These are phyloP conservation scores for Trichocladium uniseriatum DNA, from an alignment of 495 filamentous ascomycete species.

Conservation along the genomic window DNA sequence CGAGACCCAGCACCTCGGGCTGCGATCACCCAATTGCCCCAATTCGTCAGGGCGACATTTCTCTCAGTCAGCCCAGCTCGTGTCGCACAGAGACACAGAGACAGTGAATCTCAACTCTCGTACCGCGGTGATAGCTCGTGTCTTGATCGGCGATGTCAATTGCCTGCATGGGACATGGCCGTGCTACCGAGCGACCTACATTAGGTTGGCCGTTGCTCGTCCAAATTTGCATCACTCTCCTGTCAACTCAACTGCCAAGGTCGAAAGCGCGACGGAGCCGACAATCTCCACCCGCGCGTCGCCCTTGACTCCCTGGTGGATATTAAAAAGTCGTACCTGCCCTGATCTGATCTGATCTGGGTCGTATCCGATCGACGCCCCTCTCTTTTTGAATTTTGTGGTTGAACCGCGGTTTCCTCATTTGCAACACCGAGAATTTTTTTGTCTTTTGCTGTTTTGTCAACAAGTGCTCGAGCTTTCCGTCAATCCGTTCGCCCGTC, in stretches of 20 bases:
- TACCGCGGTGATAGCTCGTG: background rate
- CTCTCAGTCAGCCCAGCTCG: background rate
- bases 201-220: conserved; percentile 1
- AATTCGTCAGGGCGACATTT: background rate
- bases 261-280: conserved; percentile 5
- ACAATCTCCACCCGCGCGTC: conserved; percentile 17
- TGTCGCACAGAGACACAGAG: background rate
- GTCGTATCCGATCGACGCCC: background rate
- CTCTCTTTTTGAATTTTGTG: background rate
- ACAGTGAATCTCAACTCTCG: background rate
- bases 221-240: conserved; percentile 13
- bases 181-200: too few species aligned
- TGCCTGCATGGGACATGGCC: background rate
- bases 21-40: background rate
- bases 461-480: too few species aligned
- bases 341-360: conserved; percentile 2
- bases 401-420: too few species aligned
- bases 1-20: background rate
- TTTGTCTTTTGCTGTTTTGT: too few species aligned
- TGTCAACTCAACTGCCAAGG: conserved; percentile 5
- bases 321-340: conserved; percentile 4
- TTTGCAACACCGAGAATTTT: too few species aligned
- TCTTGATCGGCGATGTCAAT: conserved; percentile 8
- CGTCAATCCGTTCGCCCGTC: too few species aligned
- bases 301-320: background rate